Evolutionary conservation across 176 grass and related monocot genomes (phyloP), one percentile per base, ranked within the genome.

Genomic region (Raddia distichophylla): DNA sequence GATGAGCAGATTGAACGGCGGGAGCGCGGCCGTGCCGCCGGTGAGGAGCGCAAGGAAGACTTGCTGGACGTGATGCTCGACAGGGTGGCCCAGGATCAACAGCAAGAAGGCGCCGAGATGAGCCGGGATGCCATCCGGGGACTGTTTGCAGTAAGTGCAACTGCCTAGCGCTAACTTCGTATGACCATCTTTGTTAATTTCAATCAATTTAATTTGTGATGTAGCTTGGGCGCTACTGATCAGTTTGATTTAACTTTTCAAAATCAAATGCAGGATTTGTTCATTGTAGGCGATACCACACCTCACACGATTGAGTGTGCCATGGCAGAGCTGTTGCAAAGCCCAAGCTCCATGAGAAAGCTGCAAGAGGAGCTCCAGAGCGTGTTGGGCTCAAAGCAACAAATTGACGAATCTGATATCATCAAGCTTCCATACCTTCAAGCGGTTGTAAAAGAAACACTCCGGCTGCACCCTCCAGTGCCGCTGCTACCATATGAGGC

Each of bases 321-420:
- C 56, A 81, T 87, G 85, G 77, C 85, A 1, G 85, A 87, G 71
- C 22, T 82, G 18, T 14, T 87, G 53, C 77, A 65, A 48, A 74
- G 74, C 32, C 85, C 71, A 1, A 6, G 14, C n/a, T 67, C 71
- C 49, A 77, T 87, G 85, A 61, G 27, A 12, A 82, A 50, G 44
- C 13, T 64, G 1, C 15, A 37, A n/a, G 33, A 82, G 8, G 85
- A 87, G 62, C 71, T 87, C 7, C n/a, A 1, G 19, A 67, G 69
- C 1, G 73, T 73, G 15, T 27, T 78, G 0, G 45, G 58, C 44
- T 19, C 56, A 5, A 40, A 40, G 0, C 37, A 40, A 40, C 37
- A 40, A 5, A 40, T 40, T 2, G 37, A 40, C 37, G 37, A 40
- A 5, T 40, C 37, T 40, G 37, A 40, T 5, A 40, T 40, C 37